These are phyloP conservation scores for Coemansia sp. DNA, from an alignment of 192 early-diverging fungal species.

Conservation along the genomic window DNA sequence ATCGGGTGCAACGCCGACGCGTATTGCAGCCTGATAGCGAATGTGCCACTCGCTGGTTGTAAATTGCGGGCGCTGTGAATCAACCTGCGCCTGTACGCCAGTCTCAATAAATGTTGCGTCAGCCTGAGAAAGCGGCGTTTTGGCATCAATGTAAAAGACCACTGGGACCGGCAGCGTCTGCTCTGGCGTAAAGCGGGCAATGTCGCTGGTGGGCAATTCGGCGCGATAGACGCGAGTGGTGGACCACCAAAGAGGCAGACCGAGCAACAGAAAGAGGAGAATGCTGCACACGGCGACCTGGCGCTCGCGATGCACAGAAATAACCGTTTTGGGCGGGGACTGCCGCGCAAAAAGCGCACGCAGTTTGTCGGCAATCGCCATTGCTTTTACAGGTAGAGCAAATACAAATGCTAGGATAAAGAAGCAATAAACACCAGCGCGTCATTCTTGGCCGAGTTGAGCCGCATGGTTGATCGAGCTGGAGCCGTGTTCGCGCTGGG, in stretches of 20 bases:
- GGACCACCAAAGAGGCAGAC: conserved; percentile 55
- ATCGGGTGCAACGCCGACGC: conserved; percentile 9
- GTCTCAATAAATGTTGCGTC: conserved; percentile 3
- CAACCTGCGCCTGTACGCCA: conserved; percentile 13
- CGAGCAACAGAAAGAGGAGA: conserved; percentile 27
- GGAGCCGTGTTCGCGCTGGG: background rate
- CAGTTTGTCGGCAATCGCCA: conserved; percentile 25
- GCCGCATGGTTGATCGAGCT: background rate
- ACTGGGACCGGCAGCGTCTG: conserved; percentile 25
- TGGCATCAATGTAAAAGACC: conserved; percentile 30
- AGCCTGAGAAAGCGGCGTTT: conserved; percentile 7
- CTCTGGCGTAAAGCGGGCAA: conserved; percentile 16
- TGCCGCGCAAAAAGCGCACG: conserved; percentile 24
- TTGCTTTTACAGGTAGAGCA: background rate
- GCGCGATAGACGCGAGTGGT: conserved; percentile 55
- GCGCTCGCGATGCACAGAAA: conserved; percentile 43
- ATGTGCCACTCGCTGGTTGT: conserved; percentile 25
- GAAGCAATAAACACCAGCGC: too few species aligned
- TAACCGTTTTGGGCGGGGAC: conserved; percentile 24
- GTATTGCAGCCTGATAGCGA: conserved; percentile 7
- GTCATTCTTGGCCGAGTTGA: conserved; percentile 12
- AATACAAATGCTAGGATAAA: too few species aligned
- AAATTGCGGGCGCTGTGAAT: conserved; percentile 12
- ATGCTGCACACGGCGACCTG: conserved; percentile 47
- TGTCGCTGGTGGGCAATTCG: conserved; percentile 25